Base-by-base conservation (phyloP, 768 basidiomycete species). In the Rhodotorula paludigena region DNA sequence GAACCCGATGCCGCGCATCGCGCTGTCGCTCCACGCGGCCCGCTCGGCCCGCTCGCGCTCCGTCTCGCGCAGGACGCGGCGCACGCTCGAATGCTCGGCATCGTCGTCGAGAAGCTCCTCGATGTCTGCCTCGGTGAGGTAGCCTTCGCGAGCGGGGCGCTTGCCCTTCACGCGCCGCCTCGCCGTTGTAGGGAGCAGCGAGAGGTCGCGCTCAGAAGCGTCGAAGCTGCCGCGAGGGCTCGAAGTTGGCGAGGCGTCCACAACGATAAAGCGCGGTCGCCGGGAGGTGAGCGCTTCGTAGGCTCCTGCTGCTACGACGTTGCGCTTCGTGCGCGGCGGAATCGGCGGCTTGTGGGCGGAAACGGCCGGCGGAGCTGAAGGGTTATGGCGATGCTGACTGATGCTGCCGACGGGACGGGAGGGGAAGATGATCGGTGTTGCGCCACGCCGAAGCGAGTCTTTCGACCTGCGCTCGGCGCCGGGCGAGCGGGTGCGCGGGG, bases 41-140 rank as follows among this genome's bases (percentile, higher is more conserved):
- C 68, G 54, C 45, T 69, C 68, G 6, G 41, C 45, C 35, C 56
- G 41, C 1, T 55, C 61, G 28, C 49, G 63, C 18, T 64, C 52
- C 39, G 53, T 67, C 59, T 71, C 70, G 49, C 54, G 55, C 41
- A 71, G 20, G 12, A 71, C 65, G 2, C 70, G 55, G 25, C 60
- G 48, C 4, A 67, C 42, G 20, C 54, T 63, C 53, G 61, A 59
- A 7, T 45, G 57, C 18, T 71, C 69, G 6, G 4, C 38, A 5
- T 28, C 54, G 28, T 25, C 28, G 53, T 49, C 38, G 54, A 60
- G 11, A 6, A 47, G 32, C 3, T 25, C 32, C 18, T 57, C 53
- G 48, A 53, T n/a, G 14, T 51, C 59, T 28, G 20, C 48, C 15
- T 49, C 58, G n/a, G 36, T 60, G 21, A 60, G 33, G 5, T 25